Base-by-base conservation (phyloP, 2,329 filamentous ascomycete genomes). In the Verticillium nonalfalfae region DNA sequence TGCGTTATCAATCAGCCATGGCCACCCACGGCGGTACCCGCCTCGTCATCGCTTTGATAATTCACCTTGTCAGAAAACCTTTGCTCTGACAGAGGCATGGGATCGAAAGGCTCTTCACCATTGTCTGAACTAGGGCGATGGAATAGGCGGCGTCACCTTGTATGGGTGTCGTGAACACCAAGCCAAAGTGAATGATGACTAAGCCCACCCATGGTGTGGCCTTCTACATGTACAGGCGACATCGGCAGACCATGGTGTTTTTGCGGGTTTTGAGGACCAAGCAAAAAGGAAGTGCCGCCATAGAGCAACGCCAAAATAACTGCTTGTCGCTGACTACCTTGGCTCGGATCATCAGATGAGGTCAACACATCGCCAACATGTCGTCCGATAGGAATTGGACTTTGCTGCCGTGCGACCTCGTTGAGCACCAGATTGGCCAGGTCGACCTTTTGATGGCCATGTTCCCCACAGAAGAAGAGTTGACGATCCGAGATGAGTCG, bases 401-500 rank as follows among this genome's bases (percentile, higher is more conserved):
- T 11, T 57, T 61, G 40, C 66, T 82, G 9, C 73, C 79, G 0
- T 67, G 67, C n/a, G 79, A 81, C 7, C 64, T 81, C 1, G 72
- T 82, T 66, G 77, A 79, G 62, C 71, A 77, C 13, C 80, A 82
- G 68, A 68, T 83, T 11, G 77, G 75, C 1, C 79, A 78, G 60
- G 73, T 83, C 38, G 81, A 84, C 58, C 77, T 84, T n/a, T 68
- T 84, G 2, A 69, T 74, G 65, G 80, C 81, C 10, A 84, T 84
- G 81, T 84, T 81, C 62, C 74, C 76, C 1, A 66, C 69, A 0
- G 73, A 78, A 13, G 70, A 73, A n/a, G 72, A 63, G 21, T 54
- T 61, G 7, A 54, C 57, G 0, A 57, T 65, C 36, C 59, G 62
- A 21, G 33, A 35, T 1, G 60, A 59, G 2, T 65, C 63, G 1